A percentile compares a stretch with the other conserved stretches of the same genome.
phyloP scores from a whole-genome alignment of 768 basidiomycete species.

The Tubosaeta brunneosetosa region DNA sequence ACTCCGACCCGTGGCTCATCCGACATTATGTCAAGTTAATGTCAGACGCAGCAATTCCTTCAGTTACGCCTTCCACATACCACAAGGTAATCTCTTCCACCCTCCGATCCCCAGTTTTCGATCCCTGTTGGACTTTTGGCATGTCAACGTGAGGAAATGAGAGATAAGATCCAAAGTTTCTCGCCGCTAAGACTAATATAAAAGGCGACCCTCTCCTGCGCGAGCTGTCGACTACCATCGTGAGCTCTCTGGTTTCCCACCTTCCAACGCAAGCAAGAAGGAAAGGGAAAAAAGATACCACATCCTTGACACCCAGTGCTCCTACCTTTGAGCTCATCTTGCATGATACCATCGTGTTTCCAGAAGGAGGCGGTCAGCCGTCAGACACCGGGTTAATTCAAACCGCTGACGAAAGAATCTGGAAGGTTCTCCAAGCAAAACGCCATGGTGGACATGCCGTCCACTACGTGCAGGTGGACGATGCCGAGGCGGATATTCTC shows the following conservation, averaged over 20 bases:
- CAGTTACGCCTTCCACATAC: constrained; percentile 51
- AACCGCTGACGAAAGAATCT: constrained; percentile 40
- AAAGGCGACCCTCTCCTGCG: constrained; percentile 68
- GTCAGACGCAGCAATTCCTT: constrained; percentile 38
- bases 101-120: constrained; percentile 43
- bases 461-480: constrained; percentile 55
- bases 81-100: constrained; percentile 61
- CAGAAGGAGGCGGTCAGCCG: constrained; percentile 80
- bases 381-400: constrained; percentile 63
- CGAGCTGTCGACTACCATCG: constrained; percentile 52
- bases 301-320: constrained; percentile 39
- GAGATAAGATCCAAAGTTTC: background rate
- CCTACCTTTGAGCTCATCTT: constrained; percentile 62
- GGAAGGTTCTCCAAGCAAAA: constrained; percentile 63
- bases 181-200: constrained; percentile 7
- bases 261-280: constrained; percentile 39
- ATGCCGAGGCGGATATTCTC: constrained; percentile 38
- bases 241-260: constrained; percentile 46
- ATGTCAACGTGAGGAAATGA: constrained; percentile 58
- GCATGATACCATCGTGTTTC: constrained; percentile 76
- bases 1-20: too few relatives aligned
- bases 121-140: constrained; percentile 75
- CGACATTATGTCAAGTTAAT: constrained; percentile 11
- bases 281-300: constrained; percentile 50
- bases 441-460: constrained; percentile 70